These are phyloP conservation scores for Pinus taeda DNA, from an alignment of 75 land plant genomes.

Conservation along the genomic window DNA sequence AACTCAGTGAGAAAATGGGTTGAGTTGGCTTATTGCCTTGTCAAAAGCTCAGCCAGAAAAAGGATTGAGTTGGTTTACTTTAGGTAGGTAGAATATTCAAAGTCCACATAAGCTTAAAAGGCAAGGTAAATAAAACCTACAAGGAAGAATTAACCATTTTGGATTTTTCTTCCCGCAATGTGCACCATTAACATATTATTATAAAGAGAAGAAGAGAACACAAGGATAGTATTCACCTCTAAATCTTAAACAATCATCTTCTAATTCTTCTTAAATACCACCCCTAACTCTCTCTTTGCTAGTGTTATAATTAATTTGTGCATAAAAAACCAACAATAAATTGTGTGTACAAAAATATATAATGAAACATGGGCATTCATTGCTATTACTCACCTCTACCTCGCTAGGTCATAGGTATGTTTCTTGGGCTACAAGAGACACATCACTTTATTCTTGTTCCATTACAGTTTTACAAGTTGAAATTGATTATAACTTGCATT, in stretches of 20 bases:
- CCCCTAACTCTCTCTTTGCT: constrained; percentile 76
- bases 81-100: neutral
- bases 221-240: constrained; percentile 46
- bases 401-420: constrained; percentile 75
- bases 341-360: neutral
- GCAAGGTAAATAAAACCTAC: neutral
- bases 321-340: neutral
- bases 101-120: neutral
- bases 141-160: neutral
- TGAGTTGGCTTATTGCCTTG: too few species aligned
- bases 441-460: constrained; percentile 81
- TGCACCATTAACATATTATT: neutral
- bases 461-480: neutral
- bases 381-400: constrained; percentile 60
- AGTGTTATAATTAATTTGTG: constrained; percentile 81
- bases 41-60: too few species aligned
- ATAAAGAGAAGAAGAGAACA: neutral
- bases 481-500: neutral
- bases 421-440: constrained; percentile 79
- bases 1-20: too few species aligned
- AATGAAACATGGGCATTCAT: neutral
- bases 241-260: constrained; percentile 76
- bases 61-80: neutral
- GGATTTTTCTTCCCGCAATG: neutral
- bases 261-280: constrained; percentile 73